Percentiles rank a stretch among this genome's conserved stretches.
These are phyloP conservation scores for Fusarium sp. DNA, from an alignment of 2,329 filamentous ascomycete species.

Conservation along the genomic window DNA sequence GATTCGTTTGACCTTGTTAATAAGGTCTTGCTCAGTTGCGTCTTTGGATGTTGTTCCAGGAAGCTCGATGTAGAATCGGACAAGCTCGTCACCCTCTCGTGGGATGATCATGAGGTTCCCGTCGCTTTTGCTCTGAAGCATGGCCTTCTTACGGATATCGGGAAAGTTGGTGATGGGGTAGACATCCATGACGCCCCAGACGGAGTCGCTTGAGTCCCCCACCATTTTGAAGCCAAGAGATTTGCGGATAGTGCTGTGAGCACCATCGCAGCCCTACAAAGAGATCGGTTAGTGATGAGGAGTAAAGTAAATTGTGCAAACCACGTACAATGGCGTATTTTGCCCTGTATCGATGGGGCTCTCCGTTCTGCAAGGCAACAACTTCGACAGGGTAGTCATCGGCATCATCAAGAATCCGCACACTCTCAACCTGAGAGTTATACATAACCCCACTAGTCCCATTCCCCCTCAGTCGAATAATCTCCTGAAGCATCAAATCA, in stretches of 20 bases:
- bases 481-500: constrained; percentile 36
- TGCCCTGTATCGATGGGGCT: constrained; percentile 5
- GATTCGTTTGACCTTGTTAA: constrained; percentile 59
- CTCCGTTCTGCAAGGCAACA: not conserved
- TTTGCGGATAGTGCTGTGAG: constrained; percentile 42
- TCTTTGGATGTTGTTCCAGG: constrained; percentile 8
- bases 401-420: constrained; percentile 2
- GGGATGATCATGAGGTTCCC: constrained; percentile 46
- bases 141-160: constrained; percentile 45
- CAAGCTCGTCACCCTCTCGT: constrained; percentile 39
- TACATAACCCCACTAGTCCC: constrained; percentile 15
- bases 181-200: constrained; percentile 46
- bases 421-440: constrained; percentile 28
- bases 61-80: constrained; percentile 38
- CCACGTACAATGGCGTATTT: constrained; percentile 38
- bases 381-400: constrained; percentile 25
- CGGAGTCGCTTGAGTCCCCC: constrained; percentile 44
- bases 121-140: constrained; percentile 36
- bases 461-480: constrained; percentile 7
- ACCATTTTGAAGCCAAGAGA: constrained; percentile 41
- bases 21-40: constrained; percentile 41
- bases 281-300: too few species aligned
- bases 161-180: constrained; percentile 44
- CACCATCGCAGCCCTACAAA: constrained; percentile 39
- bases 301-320: too few species aligned